Conservation (phyloP, 805 yeast species). For the Starmerella bombi region DNA sequence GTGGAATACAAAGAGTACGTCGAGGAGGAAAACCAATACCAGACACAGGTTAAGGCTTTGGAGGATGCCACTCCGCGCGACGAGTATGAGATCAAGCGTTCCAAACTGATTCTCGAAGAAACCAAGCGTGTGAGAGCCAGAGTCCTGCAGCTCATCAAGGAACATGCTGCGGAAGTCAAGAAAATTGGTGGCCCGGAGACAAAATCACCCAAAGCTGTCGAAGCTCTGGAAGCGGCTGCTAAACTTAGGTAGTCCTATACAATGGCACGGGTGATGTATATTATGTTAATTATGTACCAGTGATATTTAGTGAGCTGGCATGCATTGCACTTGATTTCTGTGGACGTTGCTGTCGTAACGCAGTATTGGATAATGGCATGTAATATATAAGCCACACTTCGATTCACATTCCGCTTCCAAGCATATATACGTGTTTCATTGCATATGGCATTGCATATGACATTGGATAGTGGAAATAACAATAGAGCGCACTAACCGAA, state of each 20-base stretch:
- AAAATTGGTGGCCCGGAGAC: slow-evolving; percentile 21
- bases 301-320: too few species aligned
- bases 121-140: slow-evolving; percentile 42
- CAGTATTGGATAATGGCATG: too few species aligned
- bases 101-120: slow-evolving; percentile 38
- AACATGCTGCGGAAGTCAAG: slow-evolving; percentile 18
- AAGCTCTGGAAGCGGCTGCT: slow-evolving; percentile 21
- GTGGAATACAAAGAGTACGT: slow-evolving; percentile 54
- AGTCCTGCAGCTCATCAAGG: slow-evolving; percentile 33
- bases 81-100: slow-evolving; percentile 48
- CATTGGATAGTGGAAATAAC: too few species aligned
- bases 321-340: too few species aligned
- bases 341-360: too few species aligned
- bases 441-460: too few species aligned
- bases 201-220: slow-evolving; percentile 14
- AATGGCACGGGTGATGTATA: too few species aligned
- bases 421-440: too few species aligned
- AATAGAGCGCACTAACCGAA: too few species aligned
- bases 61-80: slow-evolving; percentile 36
- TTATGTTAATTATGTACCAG: too few species aligned
- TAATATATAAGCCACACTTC: too few species aligned
- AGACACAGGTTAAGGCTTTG: slow-evolving; percentile 36
- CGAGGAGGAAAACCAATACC: slow-evolving; percentile 45
- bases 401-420: too few species aligned
- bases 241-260: slow-evolving; percentile 50